Evolutionary conservation across 352 stramenopile species (phyloP).

Genomic region (Pythium rhizo-oryzae): DNA sequence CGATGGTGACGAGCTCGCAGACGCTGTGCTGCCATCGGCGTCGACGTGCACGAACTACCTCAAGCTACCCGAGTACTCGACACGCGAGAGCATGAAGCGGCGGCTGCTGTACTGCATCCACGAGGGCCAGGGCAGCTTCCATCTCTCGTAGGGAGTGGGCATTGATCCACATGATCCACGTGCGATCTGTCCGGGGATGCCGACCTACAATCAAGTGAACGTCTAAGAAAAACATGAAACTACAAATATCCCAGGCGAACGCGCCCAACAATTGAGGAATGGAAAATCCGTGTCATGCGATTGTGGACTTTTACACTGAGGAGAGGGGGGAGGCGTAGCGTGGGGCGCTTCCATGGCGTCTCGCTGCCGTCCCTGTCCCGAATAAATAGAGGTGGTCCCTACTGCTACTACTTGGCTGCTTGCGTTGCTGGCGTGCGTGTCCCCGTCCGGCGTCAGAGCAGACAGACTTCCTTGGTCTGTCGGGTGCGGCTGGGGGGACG

Average conservation of each 20-base stretch:
- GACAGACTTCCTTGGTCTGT: constrained; percentile 1
- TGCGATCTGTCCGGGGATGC: too few species aligned
- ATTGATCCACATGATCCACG: too few species aligned
- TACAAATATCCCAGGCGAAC: neutral
- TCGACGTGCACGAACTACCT: constrained; percentile 92
- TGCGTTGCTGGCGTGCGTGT: constrained; percentile 2
- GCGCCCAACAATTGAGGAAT: neutral
- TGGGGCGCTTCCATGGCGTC: neutral
- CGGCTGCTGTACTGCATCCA: constrained; percentile 84
- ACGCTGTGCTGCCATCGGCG: constrained; percentile 78
- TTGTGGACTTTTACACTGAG: constrained; percentile 22
- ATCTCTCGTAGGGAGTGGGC: constrained; percentile 52
- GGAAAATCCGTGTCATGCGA: constrained; percentile 2
- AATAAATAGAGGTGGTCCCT: constrained; percentile 31
- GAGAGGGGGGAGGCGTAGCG: neutral
- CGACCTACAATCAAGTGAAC: too few species aligned
- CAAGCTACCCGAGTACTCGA: constrained; percentile 91
- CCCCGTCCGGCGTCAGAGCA: too few species aligned
- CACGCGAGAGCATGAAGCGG: constrained; percentile 64
- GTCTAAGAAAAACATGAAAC: neutral
- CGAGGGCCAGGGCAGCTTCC: constrained; percentile 86
- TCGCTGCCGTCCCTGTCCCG: neutral
- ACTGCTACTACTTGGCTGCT: constrained; percentile 16
- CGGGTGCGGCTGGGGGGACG: constrained; percentile 8
- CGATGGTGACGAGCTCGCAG: constrained; percentile 30